phyloP scores from a whole-genome alignment of 1,284 basidiomycete species.

The Trichosporon ovoides region DNA sequence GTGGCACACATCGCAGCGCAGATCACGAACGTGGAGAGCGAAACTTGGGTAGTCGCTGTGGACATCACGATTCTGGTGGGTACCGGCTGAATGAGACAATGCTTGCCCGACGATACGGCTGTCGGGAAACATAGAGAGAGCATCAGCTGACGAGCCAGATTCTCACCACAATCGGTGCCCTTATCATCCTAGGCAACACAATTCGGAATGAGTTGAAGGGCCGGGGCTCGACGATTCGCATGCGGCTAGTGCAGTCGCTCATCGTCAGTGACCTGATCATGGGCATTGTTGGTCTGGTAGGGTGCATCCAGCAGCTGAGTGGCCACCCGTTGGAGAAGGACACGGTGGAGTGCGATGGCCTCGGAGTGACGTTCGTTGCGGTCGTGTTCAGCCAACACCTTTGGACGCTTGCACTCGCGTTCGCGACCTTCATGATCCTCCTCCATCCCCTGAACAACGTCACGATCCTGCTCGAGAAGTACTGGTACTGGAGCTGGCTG shows the following conservation, averaged over 20 bases:
- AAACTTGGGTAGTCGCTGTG: conserved; percentile 39
- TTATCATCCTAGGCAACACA: conserved; percentile 36
- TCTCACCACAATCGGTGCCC: conserved; percentile 37
- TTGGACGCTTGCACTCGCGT: conserved; percentile 46
- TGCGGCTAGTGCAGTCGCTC: conserved; percentile 44
- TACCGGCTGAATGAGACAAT: not conserved
- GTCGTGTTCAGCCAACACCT: conserved; percentile 43
- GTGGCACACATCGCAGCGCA: conserved; percentile 13
- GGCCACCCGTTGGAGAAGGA: conserved; percentile 26
- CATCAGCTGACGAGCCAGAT: conserved; percentile 16
- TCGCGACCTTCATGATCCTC: conserved; percentile 48
- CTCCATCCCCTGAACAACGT: conserved; percentile 42
- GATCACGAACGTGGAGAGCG: conserved; percentile 20
- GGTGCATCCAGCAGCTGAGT: conserved; percentile 26
- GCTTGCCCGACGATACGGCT: too few relatives aligned
- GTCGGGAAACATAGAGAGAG: too few relatives aligned
- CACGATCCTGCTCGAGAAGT: conserved; percentile 43
- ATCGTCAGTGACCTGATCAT: conserved; percentile 43
- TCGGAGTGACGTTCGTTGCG: conserved; percentile 40
- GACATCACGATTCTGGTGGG: conserved; percentile 43
- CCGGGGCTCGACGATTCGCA: conserved; percentile 42
- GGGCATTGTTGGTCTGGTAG: conserved; percentile 37
- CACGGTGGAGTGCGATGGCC: conserved; percentile 36
- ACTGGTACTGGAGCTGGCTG: conserved; percentile 41
- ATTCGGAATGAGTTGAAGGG: conserved; percentile 33